phyloP scores from a whole-genome alignment of 2,329 filamentous ascomycete species.

The Zymoseptoria ardabiliae region DNA sequence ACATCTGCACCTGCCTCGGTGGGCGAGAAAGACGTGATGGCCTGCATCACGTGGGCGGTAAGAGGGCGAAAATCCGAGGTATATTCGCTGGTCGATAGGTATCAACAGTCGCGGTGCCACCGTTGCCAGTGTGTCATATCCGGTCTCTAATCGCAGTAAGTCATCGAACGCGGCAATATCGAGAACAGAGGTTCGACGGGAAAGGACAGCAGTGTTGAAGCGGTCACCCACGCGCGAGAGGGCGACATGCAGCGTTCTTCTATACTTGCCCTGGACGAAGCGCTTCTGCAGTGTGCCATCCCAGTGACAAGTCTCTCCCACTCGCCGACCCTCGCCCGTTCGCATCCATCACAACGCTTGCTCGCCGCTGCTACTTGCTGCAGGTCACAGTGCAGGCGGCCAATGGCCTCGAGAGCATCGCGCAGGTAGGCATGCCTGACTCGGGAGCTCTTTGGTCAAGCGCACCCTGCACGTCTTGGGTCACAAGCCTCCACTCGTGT shows the following conservation, averaged over 20 bases:
- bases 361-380: not conserved
- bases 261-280: not conserved
- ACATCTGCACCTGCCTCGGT: constrained; percentile 39
- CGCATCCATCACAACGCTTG: not conserved
- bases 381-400: not conserved
- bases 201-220: not conserved
- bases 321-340: not conserved
- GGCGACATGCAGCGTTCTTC: not conserved
- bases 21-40: constrained; percentile 39
- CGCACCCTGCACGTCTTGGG: not conserved
- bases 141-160: not conserved
- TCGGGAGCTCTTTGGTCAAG: not conserved
- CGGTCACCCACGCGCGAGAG: not conserved
- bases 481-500: not conserved
- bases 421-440: not conserved
- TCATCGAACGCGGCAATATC: constrained; percentile 8
- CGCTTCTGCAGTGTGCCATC: not conserved
- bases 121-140: constrained; percentile 17
- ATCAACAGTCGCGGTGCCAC: constrained; percentile 9
- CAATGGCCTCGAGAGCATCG: not conserved
- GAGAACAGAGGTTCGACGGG: constrained; percentile 13
- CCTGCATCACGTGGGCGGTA: constrained; percentile 31
- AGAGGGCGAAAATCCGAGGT: not conserved
- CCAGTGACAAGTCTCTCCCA: not conserved
- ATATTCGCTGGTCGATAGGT: not conserved